Percentiles rank a stretch among this genome's conserved stretches.
These are phyloP conservation scores for Beauveria caledonica DNA, from an alignment of 2,329 filamentous ascomycete species.

Conservation along the genomic window DNA sequence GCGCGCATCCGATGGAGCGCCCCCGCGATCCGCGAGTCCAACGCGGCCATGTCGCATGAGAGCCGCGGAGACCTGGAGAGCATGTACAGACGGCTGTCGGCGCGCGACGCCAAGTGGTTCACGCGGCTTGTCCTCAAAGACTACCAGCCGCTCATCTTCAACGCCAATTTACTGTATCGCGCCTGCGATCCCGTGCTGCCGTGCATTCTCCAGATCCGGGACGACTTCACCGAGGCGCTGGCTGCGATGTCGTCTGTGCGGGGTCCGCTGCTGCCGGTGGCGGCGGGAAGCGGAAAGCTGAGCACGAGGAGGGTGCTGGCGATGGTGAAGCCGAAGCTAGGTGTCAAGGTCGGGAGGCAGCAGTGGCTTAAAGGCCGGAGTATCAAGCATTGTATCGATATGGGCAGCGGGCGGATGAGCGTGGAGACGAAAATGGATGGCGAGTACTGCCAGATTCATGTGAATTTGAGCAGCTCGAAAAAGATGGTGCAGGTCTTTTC, in stretches of 20 bases:
- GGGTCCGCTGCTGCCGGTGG: slow-evolving; percentile 14
- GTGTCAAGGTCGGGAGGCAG: slow-evolving; percentile 57
- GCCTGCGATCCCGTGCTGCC: slow-evolving; percentile 64
- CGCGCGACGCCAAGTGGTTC: slow-evolving; percentile 78
- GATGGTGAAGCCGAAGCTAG: slow-evolving; percentile 43
- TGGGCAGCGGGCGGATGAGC: slow-evolving; percentile 56
- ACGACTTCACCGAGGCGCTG: slow-evolving; percentile 56
- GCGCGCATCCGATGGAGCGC: slow-evolving; percentile 64
- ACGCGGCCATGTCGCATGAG: slow-evolving; percentile 16
- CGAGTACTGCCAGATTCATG: slow-evolving; percentile 84
- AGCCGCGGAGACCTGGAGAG: slow-evolving; percentile 40
- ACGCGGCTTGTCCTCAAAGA: slow-evolving; percentile 72
- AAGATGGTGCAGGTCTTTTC: slow-evolving; percentile 73
- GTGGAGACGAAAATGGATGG: slow-evolving; percentile 79
- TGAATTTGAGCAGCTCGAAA: slow-evolving; percentile 52
- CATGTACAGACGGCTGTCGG: slow-evolving; percentile 52
- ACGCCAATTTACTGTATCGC: slow-evolving; percentile 45
- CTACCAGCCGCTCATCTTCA: slow-evolving; percentile 58
- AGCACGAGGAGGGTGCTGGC: slow-evolving; percentile 18
- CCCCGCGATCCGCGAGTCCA: slow-evolving; percentile 42
- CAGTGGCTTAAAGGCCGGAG: slow-evolving; percentile 58
- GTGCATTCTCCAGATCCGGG: slow-evolving; percentile 59
- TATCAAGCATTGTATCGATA: slow-evolving; percentile 65
- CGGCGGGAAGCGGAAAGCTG: background rate
- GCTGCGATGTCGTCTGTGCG: slow-evolving; percentile 36